phyloP scores from a whole-genome alignment of 208 protist genomes.

The Wallacemonas sp. region DNA sequence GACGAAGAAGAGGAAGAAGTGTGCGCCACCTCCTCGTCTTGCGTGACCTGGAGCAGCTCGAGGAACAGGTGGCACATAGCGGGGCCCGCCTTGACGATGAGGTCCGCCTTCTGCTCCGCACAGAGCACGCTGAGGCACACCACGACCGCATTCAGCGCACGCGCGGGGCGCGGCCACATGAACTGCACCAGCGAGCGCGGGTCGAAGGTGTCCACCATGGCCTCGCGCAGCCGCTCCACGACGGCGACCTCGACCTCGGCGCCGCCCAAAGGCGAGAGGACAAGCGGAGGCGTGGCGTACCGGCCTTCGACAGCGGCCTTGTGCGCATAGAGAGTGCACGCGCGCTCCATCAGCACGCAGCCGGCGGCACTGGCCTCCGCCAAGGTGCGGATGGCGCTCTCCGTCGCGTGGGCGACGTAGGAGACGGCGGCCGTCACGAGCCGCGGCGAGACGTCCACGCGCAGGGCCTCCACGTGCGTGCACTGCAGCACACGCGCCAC shows the following conservation, averaged over 20 bases:
- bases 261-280: constrained; percentile 1
- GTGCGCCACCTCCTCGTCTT: neutral
- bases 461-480: constrained; percentile 6
- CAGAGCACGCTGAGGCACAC: constrained; percentile 25
- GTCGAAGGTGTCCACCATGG: constrained; percentile 19
- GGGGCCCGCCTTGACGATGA: constrained; percentile 25
- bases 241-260: neutral
- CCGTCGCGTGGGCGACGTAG: neutral
- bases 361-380: constrained; percentile 9
- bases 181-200: constrained; percentile 25
- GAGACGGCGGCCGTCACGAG: neutral
- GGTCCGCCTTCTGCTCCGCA: neutral
- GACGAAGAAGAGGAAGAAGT: too few species aligned
- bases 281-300: neutral
- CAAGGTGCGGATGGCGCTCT: neutral
- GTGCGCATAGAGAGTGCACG: constrained; percentile 8
- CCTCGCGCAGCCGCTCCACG: constrained; percentile 31
- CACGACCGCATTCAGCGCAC: neutral
- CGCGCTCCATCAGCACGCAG: constrained; percentile 22
- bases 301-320: too few species aligned
- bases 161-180: constrained; percentile 22
- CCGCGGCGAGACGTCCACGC: constrained; percentile 1
- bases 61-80: constrained; percentile 23
- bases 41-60: constrained; percentile 1
- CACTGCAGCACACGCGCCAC: constrained; percentile 18